phyloP scores from a whole-genome alignment of 2,329 filamentous ascomycete genomes.

The Neofusicoccum sp. region DNA sequence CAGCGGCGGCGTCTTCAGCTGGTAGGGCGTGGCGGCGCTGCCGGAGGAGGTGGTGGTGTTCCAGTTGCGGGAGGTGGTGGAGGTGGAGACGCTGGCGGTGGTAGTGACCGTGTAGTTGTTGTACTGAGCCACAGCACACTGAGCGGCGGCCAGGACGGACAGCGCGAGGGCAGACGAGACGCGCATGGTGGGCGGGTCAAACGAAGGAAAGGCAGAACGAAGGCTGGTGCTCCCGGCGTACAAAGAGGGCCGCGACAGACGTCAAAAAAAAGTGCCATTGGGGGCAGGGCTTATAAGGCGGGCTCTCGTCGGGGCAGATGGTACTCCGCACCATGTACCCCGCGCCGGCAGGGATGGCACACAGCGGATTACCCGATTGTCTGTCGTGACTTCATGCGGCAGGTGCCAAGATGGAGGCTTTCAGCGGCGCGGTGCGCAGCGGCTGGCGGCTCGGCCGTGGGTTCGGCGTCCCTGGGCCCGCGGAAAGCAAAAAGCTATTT shows the following conservation, averaged over 20 bases:
- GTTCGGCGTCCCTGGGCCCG: no score
- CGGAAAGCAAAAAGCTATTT: background rate
- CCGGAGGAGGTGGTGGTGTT: background rate
- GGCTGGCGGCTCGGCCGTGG: conserved; percentile 3
- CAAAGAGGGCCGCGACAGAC: background rate
- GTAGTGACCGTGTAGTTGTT: background rate
- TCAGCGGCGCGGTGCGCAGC: background rate
- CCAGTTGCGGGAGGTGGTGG: no score
- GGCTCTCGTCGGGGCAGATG: background rate
- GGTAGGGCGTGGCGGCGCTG: conserved; percentile 39
- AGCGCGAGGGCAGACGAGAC: background rate
- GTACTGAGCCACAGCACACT: background rate
- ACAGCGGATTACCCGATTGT: background rate
- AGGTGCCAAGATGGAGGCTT: conserved; percentile 4
- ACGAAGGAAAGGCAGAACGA: background rate
- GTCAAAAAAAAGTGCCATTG: background rate
- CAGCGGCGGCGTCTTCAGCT: conserved; percentile 44
- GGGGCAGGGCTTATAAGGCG: conserved; percentile 1
- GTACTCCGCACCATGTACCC: background rate
- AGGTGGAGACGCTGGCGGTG: conserved; percentile 21
- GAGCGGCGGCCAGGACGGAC: background rate
- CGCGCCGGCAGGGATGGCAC: conserved; percentile 1
- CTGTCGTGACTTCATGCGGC: conserved; percentile 2
- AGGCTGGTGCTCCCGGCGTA: background rate
- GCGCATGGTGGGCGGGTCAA: background rate